Conservation (phyloP, 805 yeast species). For the Pichia phayaonensis region DNA sequence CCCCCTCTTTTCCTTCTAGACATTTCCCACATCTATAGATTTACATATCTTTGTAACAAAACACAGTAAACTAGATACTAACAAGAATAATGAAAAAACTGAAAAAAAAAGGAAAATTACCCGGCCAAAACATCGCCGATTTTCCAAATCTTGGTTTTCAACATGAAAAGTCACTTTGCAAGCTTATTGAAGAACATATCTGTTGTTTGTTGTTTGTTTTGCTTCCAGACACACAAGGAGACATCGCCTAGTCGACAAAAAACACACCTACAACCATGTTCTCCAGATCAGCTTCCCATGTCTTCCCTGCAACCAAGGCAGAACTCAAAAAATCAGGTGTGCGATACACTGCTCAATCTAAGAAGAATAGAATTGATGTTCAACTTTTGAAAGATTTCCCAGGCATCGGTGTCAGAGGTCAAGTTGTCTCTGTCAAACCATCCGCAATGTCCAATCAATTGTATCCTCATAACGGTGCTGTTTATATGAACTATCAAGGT, state of each 20-base stretch:
- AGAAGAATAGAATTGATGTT: constrained; percentile 54
- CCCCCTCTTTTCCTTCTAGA: background rate
- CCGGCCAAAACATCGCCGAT: background rate
- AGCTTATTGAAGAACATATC: background rate
- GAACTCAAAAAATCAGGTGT: constrained; percentile 24
- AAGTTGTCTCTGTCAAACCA: constrained; percentile 67
- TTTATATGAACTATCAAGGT: constrained; percentile 41
- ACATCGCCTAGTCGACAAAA: background rate
- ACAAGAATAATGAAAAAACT: background rate
- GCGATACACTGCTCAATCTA: constrained; percentile 40
- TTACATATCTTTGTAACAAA: background rate
- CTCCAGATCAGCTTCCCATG: constrained; percentile 12
- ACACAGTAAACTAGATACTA: background rate
- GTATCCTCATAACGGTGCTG: constrained; percentile 66
- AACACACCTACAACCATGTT: constrained; percentile 13
- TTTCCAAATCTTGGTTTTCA: background rate
- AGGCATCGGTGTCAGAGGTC: constrained; percentile 60
- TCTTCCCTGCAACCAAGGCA: constrained; percentile 11
- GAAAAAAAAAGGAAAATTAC: background rate
- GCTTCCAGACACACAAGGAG: background rate
- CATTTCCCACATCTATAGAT: background rate
- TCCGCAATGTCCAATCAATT: constrained; percentile 76
- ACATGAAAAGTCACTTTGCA: background rate
- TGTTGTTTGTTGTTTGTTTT: background rate
- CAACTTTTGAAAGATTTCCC: constrained; percentile 68